Percentiles rank a stretch among this genome's conserved stretches.
Conservation (phyloP, 108 stramenopile genomes). For the Aurantiochytrium sp. region DNA sequence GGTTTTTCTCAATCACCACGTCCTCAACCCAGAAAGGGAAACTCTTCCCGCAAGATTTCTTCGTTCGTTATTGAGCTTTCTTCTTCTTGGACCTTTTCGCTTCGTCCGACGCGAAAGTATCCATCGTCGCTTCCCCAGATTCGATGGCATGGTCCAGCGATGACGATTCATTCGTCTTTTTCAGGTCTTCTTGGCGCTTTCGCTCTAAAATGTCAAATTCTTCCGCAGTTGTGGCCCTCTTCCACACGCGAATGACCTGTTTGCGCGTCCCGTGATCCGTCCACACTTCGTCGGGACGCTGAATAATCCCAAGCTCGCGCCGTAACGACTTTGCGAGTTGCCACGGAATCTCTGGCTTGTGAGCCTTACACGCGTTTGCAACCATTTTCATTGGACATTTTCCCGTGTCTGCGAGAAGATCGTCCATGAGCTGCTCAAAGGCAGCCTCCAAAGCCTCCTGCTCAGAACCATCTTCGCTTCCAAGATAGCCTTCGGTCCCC, state of each 20-base stretch:
- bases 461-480: neutral
- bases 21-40: too few species aligned
- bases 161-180: neutral
- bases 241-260: constrained; percentile 1
- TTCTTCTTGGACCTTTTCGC: too few species aligned
- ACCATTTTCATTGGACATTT: neutral
- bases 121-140: too few species aligned
- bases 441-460: neutral
- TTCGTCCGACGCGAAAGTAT: too few species aligned
- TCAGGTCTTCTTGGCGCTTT: neutral
- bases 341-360: neutral
- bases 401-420: neutral
- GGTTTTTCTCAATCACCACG: too few species aligned
- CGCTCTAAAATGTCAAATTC: neutral
- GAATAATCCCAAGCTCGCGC: neutral
- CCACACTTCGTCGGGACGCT: neutral
- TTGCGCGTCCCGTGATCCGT: neutral
- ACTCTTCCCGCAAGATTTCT: too few species aligned
- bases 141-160: too few species aligned
- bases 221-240: neutral
- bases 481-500: neutral
- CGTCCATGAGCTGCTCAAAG: neutral
- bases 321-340: neutral
- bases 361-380: neutral
- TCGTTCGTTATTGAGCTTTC: too few species aligned